A percentile compares a stretch with the other conserved stretches of the same genome.
Conservation (phyloP, 768 basidiomycete genomes). For the Piloderma croceum region DNA sequence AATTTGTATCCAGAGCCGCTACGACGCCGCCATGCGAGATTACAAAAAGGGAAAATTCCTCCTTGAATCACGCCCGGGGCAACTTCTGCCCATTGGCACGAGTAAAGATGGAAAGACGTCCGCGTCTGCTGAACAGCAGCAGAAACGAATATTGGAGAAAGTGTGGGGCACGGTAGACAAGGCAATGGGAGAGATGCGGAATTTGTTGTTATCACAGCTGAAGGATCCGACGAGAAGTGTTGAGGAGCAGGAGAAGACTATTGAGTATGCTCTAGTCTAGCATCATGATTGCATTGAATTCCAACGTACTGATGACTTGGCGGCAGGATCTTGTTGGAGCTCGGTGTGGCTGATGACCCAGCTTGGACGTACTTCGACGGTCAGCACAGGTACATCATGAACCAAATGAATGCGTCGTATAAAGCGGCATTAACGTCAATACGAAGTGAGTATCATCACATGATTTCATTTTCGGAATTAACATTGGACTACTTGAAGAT, state of each 20-base stretch:
- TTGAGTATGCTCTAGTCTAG: slow-evolving; percentile 59
- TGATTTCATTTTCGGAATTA: background rate
- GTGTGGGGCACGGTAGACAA: slow-evolving; percentile 95
- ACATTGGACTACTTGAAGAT: slow-evolving; percentile 28
- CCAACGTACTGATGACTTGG: slow-evolving; percentile 12
- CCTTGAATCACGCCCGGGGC: slow-evolving; percentile 83
- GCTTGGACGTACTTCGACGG: slow-evolving; percentile 95
- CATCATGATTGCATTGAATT: background rate
- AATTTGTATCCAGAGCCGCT: slow-evolving; percentile 65
- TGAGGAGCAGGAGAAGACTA: slow-evolving; percentile 95
- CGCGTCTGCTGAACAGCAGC: slow-evolving; percentile 60
- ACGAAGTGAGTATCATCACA: slow-evolving; percentile 30
- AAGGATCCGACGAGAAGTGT: slow-evolving; percentile 73
- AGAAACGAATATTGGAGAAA: slow-evolving; percentile 90
- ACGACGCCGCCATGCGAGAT: slow-evolving; percentile 88
- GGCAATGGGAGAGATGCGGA: slow-evolving; percentile 89
- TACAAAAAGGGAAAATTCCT: slow-evolving; percentile 96
- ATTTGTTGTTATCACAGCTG: slow-evolving; percentile 67
- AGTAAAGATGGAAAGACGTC: slow-evolving; percentile 50
- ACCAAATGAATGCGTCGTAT: slow-evolving; percentile 65
- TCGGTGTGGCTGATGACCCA: slow-evolving; percentile 83
- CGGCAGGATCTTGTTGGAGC: slow-evolving; percentile 76
- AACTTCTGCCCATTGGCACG: slow-evolving; percentile 66
- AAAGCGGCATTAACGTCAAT: slow-evolving; percentile 46
- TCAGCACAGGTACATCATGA: slow-evolving; percentile 83